Evolutionary conservation across 257 asterid species (phyloP), one percentile per base, ranked within the genome.

Genomic region (Solanum chiquidenum): DNA sequence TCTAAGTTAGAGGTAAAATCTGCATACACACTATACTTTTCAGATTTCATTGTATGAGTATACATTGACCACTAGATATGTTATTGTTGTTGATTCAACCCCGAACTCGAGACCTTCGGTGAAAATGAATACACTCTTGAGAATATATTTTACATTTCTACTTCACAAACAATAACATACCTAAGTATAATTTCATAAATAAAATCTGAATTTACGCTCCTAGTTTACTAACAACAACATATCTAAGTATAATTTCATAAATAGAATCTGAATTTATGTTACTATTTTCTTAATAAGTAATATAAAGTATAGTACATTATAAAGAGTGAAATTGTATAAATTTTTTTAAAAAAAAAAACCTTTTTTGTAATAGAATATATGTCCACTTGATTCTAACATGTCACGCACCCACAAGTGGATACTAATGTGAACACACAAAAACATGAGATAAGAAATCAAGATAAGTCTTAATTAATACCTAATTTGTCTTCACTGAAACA

Each of bases 1-100:
- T 7, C 9, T 7, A 37, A 37, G 42, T 7, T 35, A 35, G 9
- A 37, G 46, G 46, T 42, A 9, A 42, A 42, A 42, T 42, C 1
- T 3, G 13, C 12, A 10, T 40, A 40, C 4, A 4, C 13, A 42
- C 12, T 42, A 42, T 42, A 1, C 23, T 6, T 16, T 52, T 52
- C 9, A 16, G 9, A 52, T 52, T 16, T 16, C 0, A 12, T 0
- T 1, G 2, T 52, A 0, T 2, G 23, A 5, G 8, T 49, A 52
- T 52, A 5, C 8, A 52, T 1, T 52, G 60, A 16, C 0, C 23
- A 16, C 62, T 5, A 6, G 1, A 16, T 52, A 52, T 52, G 9
- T 52, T 49, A 49, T 49, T 52, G 1, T 52, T 52, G 23, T 52
- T 52, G 9, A 52, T 52, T 52, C 35, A 27, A 12, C 10, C 1